Evolutionary conservation across 2,329 filamentous ascomycete species (phyloP).

Genomic region (Arthroderma sp.): DNA sequence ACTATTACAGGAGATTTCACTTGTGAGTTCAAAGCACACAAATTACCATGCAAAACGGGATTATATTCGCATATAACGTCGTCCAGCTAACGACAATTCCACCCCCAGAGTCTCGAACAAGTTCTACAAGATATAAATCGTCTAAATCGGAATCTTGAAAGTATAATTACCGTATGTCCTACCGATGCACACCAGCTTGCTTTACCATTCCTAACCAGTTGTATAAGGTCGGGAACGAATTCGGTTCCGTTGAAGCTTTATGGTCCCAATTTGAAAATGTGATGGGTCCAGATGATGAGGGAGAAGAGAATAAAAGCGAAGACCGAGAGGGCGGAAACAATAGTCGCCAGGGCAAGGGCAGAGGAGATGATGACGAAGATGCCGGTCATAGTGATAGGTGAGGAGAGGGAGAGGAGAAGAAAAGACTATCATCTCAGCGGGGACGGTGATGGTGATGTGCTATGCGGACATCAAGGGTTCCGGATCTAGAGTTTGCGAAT

Average conservation of each 20-base stretch:
- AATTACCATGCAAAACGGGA: not conserved
- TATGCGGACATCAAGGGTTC: no score
- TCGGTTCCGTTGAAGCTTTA: conserved; percentile 87
- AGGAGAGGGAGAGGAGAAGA: not conserved
- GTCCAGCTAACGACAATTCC: not conserved
- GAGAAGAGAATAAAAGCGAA: conserved; percentile 1
- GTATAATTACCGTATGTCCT: conserved; percentile 60
- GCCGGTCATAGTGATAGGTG: not conserved
- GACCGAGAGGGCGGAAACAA: conserved; percentile 2
- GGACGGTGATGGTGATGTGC: not conserved
- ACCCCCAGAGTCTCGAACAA: conserved; percentile 56
- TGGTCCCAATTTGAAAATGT: conserved; percentile 97
- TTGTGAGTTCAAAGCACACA: conserved; percentile 18
- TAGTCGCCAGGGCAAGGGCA: not conserved
- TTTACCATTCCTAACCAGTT: not conserved
- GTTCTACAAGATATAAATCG: conserved; percentile 94
- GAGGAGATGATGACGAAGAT: not conserved
- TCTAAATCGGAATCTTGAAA: conserved; percentile 80
- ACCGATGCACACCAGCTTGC: conserved; percentile 1
- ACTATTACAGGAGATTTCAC: conserved; percentile 30
- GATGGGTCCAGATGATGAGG: conserved; percentile 58
- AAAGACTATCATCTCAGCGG: not conserved
- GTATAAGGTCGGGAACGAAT: conserved; percentile 75
- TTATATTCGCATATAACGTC: not conserved
- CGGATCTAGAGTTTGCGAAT: no score